phyloP scores from a whole-genome alignment of 495 filamentous ascomycete genomes.

The Aspergillus wentii region DNA sequence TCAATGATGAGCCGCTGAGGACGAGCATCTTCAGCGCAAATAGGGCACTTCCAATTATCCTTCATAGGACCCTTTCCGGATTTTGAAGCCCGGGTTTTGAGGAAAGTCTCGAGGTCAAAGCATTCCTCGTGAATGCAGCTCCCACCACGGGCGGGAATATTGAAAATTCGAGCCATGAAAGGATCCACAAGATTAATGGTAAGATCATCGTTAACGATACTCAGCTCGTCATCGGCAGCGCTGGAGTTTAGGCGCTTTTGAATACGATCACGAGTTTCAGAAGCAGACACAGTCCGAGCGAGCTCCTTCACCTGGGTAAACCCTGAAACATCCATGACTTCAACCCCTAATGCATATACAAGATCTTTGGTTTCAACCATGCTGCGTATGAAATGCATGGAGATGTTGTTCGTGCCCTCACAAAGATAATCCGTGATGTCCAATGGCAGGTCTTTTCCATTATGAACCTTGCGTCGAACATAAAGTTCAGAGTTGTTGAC shows the following conservation, averaged over 20 bases:
- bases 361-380: conserved; percentile 26
- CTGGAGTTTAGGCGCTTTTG: conserved; percentile 30
- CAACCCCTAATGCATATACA: conserved; percentile 55
- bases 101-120: conserved; percentile 82
- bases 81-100: conserved; percentile 53
- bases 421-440: conserved; percentile 58
- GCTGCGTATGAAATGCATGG: conserved; percentile 44
- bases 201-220: conserved; percentile 57
- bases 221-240: conserved; percentile 59
- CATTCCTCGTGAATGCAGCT: conserved; percentile 69
- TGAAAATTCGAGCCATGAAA: conserved; percentile 63
- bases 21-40: conserved; percentile 70
- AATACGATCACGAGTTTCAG: conserved; percentile 30
- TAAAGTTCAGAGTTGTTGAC: conserved; percentile 59
- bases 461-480: conserved; percentile 57
- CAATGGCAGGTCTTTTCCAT: conserved; percentile 69
- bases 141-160: conserved; percentile 61
- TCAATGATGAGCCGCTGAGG: conserved; percentile 66
- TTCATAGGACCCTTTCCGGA: conserved; percentile 49
- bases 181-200: conserved; percentile 73
- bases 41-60: conserved; percentile 81
- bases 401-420: conserved; percentile 54
- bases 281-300: conserved; percentile 23
- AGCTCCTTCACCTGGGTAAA: conserved; percentile 44
- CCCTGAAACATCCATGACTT: conserved; percentile 50